Base-by-base conservation (phyloP, 1,139 yeast species). In the Zygosaccharomyces sapae region DNA sequence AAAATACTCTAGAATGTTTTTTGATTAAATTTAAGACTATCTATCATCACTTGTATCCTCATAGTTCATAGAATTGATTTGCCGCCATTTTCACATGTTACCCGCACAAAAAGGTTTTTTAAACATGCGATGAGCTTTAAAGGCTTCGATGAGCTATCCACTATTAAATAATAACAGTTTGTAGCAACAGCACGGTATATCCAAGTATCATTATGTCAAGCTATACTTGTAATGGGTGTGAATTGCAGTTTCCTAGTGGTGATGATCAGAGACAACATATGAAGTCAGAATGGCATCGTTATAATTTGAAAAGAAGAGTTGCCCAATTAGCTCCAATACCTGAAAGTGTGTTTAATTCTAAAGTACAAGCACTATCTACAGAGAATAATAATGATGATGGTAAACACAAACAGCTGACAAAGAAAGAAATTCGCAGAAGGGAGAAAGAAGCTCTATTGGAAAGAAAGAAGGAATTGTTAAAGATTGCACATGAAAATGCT, bases 281-380 rank as follows among this genome's bases (percentile, higher is more conserved):
- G 97, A 87, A 87, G 61, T 73, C 86, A 3, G 94, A 84, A 51
- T 84, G 94, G 94, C 94, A 85, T 67, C 76, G 98, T 58, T 92
- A 92, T 67, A 92, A 92, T 64, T 74, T 92, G 60, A 92, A 92
- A 69, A 78, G 98, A 69, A 75, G 95, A 65, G 97, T 92, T 20
- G 97, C 97, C 0, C 80, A 79, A 45, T 72, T 92, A 55, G 90
- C 95, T 8, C 80, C 96, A 1, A 86, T 92, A 46, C 71, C 81
- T 9, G 85, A 95, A 12, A 83, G 80, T 40, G 72, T 80, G 4
- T 88, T 88, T 70, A 88, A 88, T 10, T 88, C 84, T 55, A 86
- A 88, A 66, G 85, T 86, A 62, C 68, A 66, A 60, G 73, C 63
- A 54, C 70, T 68, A 66, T 41, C 72, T 37, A 81, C 75, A 55